Base-by-base conservation (phyloP, 2,329 filamentous ascomycete genomes). In the Zelopaecilomyces penicillatus region DNA sequence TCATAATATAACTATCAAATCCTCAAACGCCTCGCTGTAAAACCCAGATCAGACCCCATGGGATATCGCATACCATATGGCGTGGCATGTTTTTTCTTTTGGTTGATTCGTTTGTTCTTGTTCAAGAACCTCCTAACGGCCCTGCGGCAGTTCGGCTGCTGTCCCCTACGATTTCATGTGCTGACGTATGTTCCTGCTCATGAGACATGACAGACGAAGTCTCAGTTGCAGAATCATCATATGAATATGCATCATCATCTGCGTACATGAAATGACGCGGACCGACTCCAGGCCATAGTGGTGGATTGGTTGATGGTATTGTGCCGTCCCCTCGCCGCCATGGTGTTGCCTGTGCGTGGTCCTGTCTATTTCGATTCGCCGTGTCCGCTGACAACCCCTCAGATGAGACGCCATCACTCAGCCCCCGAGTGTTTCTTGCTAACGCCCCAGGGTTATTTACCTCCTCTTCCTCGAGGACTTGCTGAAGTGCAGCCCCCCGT, bases 401-500 rank as follows among this genome's bases (percentile, higher is more conserved):
- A 11, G 53, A 57, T n/a, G 51, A 49, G 47, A 45, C 58, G 48
- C 50, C 49, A 42, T 50, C 52, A 46, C 53, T 58, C 30, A 35
- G 44, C 8, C 37, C 39, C 12, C 40, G 42, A 7, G 45, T 47
- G 26, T 45, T 44, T 28, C 45, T 39, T 9, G 42, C 48, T 8
- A 43, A 48, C 7, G 46, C 42, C 9, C 39, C 41, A 1, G 51
- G 39, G 34, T 42, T 42, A 30, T 43, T 39, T 28, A 39, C 8
- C 30, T 41, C 30, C 45, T 78, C 74, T 48, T 81, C 76, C 47
- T 79, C 75, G 2, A 79, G 60, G 6, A 81, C 66, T 43, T 74
- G 69, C n/a, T 73, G 71, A 4, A 82, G 58, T 39, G 76, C 74
- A 0, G 73, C 70, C 5, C 78, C 76, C 46, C 70, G 66, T n/a